Percentiles rank a stretch among this genome's conserved stretches.
Evolutionary conservation across 208 protist species (phyloP).

Genomic region (Acanthamoeba triangularis): DNA sequence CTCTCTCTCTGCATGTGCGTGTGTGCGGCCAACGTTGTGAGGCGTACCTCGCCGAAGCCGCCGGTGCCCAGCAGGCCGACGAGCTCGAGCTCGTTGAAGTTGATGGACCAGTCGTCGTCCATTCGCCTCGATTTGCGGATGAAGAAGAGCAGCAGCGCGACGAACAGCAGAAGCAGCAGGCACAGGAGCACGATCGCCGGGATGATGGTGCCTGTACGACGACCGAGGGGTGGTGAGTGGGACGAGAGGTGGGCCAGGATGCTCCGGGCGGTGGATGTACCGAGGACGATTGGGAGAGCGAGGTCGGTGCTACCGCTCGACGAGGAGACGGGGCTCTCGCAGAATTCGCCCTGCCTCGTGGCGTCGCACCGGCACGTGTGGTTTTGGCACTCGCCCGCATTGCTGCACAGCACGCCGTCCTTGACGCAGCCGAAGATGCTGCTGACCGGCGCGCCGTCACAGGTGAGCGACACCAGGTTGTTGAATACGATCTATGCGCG

Average conservation of each 20-base stretch:
- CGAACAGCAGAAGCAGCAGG: neutral
- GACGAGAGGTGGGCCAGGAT: neutral
- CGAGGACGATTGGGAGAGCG: neutral
- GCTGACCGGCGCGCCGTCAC: constrained; percentile 15
- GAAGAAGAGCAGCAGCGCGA: neutral
- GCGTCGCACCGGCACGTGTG: neutral
- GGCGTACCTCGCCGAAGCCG: neutral
- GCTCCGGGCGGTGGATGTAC: neutral
- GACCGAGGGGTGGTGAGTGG: neutral
- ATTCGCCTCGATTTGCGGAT: neutral
- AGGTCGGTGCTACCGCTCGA: neutral
- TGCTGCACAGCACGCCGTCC: neutral
- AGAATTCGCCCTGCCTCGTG: neutral
- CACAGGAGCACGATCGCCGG: neutral
- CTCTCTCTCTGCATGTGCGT: no score
- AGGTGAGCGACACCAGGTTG: neutral
- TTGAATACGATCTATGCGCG: neutral
- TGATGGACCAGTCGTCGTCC: neutral
- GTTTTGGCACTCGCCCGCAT: neutral
- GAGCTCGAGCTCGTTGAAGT: neutral
- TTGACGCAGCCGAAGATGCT: neutral
- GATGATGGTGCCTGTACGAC: neutral
- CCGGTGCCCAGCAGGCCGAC: neutral
- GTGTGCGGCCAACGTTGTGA: no score
- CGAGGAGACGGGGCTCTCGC: neutral